Evolutionary conservation across 2,329 filamentous ascomycete species (phyloP), one percentile per base, ranked within the genome.

Genomic region (Alternaria triticimaculans): DNA sequence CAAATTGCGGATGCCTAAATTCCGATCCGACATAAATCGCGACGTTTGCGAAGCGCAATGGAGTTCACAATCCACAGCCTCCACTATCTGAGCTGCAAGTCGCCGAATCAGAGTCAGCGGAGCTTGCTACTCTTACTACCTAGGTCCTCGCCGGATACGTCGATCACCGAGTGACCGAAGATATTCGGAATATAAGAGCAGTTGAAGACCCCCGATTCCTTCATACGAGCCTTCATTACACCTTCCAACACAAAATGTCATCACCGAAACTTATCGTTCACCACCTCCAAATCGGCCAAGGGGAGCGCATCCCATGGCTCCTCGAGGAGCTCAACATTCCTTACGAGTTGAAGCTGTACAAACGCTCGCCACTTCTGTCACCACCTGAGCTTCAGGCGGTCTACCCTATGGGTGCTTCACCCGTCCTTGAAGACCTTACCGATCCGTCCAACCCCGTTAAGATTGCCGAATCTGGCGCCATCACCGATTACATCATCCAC

Each of bases 241-340:
- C 15, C 23, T 23, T 18, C 30, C 48, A 28, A 6, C 55, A 45
- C 51, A 64, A 50, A 4, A 72, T 72, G 70, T 41, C 72, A 4
- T 67, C 64, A n/a, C 71, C 70, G 18, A 73, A 72, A 12, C 70
- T 80, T 51, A 74, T 74, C 44, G 67, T 80, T 55, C 77, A 80
- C 70, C 78, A 80, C 55, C 76, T 80, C 6, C 78, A 78, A 66
- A 57, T 76, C 74, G 88, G 87, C 11, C 88, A 90, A 74, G 89
- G 88, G 37, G 88, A 91, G 74, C 87, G 89, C 44, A 83, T 90
- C 55, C 79, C 86, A 71, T 91, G 87, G 84, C 84, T 91, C 49
- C 87, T 87, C 74, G 89, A 91, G 76, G 89, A 91, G 76, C 85
- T 91, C 18, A 76, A 78, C 51, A 77, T 91, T 55, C 73, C 81